phyloP scores from a whole-genome alignment of 78 protist genomes.

The Chrysochromulina parva region DNA sequence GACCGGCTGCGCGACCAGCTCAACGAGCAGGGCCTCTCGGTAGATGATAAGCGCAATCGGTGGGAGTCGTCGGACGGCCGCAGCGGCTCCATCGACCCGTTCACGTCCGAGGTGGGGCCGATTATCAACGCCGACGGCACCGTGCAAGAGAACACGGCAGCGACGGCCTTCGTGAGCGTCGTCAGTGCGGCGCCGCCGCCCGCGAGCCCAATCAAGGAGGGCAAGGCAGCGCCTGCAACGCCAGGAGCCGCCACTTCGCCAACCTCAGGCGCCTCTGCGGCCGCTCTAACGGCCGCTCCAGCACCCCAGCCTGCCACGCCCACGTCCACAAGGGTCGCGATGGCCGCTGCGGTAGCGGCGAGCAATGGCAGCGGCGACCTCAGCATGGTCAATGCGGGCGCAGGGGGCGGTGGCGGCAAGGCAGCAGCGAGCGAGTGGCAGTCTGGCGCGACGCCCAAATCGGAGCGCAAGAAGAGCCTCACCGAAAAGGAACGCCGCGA shows the following conservation, averaged over 20 bases:
- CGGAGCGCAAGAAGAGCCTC: background rate
- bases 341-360: too few species aligned
- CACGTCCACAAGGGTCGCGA: too few species aligned
- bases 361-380: too few species aligned
- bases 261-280: too few species aligned
- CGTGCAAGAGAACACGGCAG: too few species aligned
- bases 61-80: constrained; percentile 19
- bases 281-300: too few species aligned
- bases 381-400: background rate
- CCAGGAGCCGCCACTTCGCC: background rate
- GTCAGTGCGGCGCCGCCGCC: too few species aligned
- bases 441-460: background rate
- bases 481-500: background rate
- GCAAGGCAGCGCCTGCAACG: background rate
- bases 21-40: background rate
- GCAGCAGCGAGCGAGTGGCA: background rate
- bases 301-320: too few species aligned
- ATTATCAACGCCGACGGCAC: background rate
- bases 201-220: background rate
- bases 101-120: background rate
- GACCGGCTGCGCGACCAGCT: constrained; percentile 11
- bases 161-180: too few species aligned
- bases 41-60: background rate
- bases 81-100: background rate
- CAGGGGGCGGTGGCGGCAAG: background rate